Evolutionary conservation across 306 rosid species (phyloP), one percentile per base, ranked within the genome.

Genomic region (Pterocarpus santalinus): DNA sequence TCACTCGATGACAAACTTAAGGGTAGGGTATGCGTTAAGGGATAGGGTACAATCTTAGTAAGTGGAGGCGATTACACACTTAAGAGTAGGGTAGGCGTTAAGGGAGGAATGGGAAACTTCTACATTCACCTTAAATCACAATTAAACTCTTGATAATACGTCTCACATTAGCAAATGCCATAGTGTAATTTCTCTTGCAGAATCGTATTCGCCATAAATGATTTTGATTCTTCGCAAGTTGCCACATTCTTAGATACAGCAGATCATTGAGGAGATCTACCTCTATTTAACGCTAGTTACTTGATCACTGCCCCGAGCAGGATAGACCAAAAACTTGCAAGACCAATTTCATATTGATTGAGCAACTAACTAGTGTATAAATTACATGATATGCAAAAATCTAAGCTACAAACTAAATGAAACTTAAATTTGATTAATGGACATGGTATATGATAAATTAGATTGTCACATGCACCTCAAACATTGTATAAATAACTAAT

Each of bases 191-290:
- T 55, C 7, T 72, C 76, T 35, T 53, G 51, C 8, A 47, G 46
- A 53, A 55, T 43, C 43, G 5, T 74, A 15, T 74, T 60, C 57
- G n/a, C 57, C 69, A 13, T 41, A 73, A 39, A 52, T 72, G 70
- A 46, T 58, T 61, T 43, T 36, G 73, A 68, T 17, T 22, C 55
- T 22, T 14, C 43, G 6, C 61, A 46, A 34, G 36, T 63, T 33
- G 17, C 49, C 30, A n/a, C 10, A 49, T 63, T 62, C 62, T 46
- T 63, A n/a, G 36, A 46, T 76, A 10, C 51, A 63, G 63, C 22
- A 63, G 35, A 76, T 49, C 72, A 63, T 47, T 63, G 58, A 63
- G 72, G 63, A 51, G 76, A 71, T 76, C 80, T 46, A 9, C 77
- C 66, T 38, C 49, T 43, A 5, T 43, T 43, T 0, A 43, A 43